Evolutionary conservation across 2,329 filamentous ascomycete genomes (phyloP).

Genomic region (Alternaria dauci): DNA sequence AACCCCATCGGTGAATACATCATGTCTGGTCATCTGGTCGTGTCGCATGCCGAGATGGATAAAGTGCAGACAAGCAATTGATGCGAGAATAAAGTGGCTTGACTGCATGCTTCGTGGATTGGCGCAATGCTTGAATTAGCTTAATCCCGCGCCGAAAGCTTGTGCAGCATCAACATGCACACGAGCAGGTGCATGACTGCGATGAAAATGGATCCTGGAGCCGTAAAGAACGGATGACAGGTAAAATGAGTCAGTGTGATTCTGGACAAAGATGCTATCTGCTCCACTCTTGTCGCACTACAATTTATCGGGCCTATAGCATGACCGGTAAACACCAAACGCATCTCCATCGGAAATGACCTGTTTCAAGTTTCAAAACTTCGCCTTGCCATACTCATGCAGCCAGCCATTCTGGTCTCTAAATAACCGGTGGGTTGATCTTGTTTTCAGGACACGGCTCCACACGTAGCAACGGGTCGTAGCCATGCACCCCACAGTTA

Average conservation of each 20-base stretch:
- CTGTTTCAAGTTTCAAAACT: conserved; percentile 13
- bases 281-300: conserved; percentile 9
- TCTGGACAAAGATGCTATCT: not conserved
- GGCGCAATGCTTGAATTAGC: conserved; percentile 26
- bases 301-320: conserved; percentile 5
- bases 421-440: conserved; percentile 40
- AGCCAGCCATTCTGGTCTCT: conserved; percentile 10
- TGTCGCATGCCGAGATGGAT: conserved; percentile 17
- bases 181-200: not conserved
- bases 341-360: conserved; percentile 6
- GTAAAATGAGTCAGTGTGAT: not conserved
- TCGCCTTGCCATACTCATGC: not conserved
- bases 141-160: conserved; percentile 12
- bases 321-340: conserved; percentile 1
- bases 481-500: conserved; percentile 37
- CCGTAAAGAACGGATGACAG: not conserved
- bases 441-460: conserved; percentile 16
- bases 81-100: conserved; percentile 23
- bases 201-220: not conserved
- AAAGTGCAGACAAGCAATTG: conserved; percentile 22
- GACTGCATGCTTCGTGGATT: conserved; percentile 19
- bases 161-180: conserved; percentile 14
- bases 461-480: conserved; percentile 3
- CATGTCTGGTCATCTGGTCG: conserved; percentile 15
- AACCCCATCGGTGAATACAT: conserved; percentile 15